Base-by-base conservation (phyloP, 108 stramenopile species). In the Mayamaea pseudoterrestris region DNA sequence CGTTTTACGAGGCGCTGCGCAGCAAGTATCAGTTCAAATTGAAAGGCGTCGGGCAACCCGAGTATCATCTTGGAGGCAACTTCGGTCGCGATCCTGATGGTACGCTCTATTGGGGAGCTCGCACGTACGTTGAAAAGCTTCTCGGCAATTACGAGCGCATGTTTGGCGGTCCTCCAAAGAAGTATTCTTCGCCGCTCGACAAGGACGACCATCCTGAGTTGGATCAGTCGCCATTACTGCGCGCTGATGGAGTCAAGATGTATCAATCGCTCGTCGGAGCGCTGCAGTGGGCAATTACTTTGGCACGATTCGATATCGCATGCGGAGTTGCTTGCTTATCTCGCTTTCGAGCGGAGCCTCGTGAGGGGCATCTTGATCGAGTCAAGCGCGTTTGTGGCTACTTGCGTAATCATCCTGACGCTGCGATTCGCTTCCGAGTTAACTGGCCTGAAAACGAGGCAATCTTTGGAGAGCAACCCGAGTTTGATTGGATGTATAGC, bases 161-260 rank as follows among this genome's bases (percentile, higher is more conserved):
- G 44, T 57, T 59, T 22, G 65, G 65, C 2, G 21, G 47, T 12
- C 32, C 30, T 23, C 68, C 68, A 5, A 69, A 53, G 29, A 27
- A 32, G 17, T 23, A 39, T 8, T 40, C 51, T 5, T 25, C 40
- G 11, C 57, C 57, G 0, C 27, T 64, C 17, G 56, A 57, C 12
- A 57, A 50, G 40, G 34, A 26, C 0, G 61, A 63, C 26, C 61
- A 63, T 37, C 61, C 61, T 4, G 61, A 56, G 24, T n/a, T 55
- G 12, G 61, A 63, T 30, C 16, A 44, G 5, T 34, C 51, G n/a
- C 21, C 1, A 4, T 24, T 50, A 12, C 25, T 65, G 6, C 53
- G 54, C 24, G 42, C 29, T 17, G 37, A 55, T 3, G 54, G 22
- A 4, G 46, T 44, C 0, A 45, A 11, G 17, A 25, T 17, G 3